Conservation (phyloP, 495 filamentous ascomycete species). For the Penicillium lividum region DNA sequence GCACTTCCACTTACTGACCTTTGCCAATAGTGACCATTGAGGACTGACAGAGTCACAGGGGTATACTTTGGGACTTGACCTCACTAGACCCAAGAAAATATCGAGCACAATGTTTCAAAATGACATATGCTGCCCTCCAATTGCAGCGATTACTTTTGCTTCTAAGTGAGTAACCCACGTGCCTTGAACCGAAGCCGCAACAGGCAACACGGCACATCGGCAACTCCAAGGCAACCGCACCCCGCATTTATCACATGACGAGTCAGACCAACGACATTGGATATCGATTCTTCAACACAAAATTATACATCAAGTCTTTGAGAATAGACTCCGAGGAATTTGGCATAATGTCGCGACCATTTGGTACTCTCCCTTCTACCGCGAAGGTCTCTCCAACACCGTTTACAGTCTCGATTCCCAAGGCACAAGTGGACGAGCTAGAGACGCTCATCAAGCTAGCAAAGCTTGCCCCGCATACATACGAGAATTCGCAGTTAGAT, state of each 20-base stretch:
- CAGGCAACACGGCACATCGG: background rate
- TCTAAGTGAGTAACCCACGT: too few relatives aligned
- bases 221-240: background rate
- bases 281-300: background rate
- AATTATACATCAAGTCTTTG: background rate
- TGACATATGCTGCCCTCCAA: too few relatives aligned
- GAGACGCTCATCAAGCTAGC: slow-evolving; percentile 51
- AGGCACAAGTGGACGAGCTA: slow-evolving; percentile 49
- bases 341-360: slow-evolving; percentile 29
- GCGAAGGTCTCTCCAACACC: slow-evolving; percentile 29
- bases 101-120: too few relatives aligned
- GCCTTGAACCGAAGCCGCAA: too few relatives aligned
- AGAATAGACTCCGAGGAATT: background rate
- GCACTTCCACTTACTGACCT: background rate
- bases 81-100: too few relatives aligned
- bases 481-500: slow-evolving; percentile 48
- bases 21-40: background rate
- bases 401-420: slow-evolving; percentile 46
- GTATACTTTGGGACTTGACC: too few relatives aligned
- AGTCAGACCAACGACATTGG: background rate
- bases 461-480: slow-evolving; percentile 52
- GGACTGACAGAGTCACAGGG: background rate
- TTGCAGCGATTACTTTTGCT: too few relatives aligned
- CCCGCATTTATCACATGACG: slow-evolving; percentile 1
- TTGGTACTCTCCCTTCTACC: slow-evolving; percentile 30